Evolutionary conservation across 2,329 filamentous ascomycete genomes (phyloP).

Genomic region (Fusarium kyushuense): DNA sequence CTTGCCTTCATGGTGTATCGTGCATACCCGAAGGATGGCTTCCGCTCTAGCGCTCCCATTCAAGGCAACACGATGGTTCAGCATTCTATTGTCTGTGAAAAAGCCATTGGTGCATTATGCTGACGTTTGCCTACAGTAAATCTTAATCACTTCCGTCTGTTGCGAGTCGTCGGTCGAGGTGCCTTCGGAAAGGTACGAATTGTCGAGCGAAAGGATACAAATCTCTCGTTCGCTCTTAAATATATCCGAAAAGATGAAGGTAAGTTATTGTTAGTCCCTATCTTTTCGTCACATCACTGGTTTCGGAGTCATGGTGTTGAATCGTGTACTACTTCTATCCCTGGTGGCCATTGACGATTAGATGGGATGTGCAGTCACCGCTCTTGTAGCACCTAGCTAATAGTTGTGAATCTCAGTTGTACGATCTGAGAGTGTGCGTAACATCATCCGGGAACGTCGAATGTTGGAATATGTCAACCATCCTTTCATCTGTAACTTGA

Average conservation of each 20-base stretch:
- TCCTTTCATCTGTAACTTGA: constrained; percentile 96
- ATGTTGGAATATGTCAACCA: constrained; percentile 99
- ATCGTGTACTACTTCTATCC: constrained; percentile 7
- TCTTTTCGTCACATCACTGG: neutral
- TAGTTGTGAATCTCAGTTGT: constrained; percentile 72
- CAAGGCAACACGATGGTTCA: neutral
- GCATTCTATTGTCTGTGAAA: neutral
- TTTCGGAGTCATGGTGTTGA: neutral
- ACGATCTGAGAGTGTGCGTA: constrained; percentile 95
- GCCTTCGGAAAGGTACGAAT: constrained; percentile 99
- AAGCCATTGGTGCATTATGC: neutral
- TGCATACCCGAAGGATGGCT: constrained; percentile 37
- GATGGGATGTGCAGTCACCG: constrained; percentile 10
- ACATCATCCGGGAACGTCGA: constrained; percentile 95
- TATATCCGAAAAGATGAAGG: constrained; percentile 99
- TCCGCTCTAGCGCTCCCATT: neutral
- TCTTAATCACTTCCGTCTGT: constrained; percentile 94
- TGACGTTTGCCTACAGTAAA: constrained; percentile 72
- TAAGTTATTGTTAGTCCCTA: constrained; percentile 55
- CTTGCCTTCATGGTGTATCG: constrained; percentile 41
- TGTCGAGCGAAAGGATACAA: constrained; percentile 96
- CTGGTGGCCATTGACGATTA: neutral
- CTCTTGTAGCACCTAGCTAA: constrained; percentile 38
- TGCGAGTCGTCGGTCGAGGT: constrained; percentile 96
- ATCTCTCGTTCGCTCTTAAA: constrained; percentile 93